phyloP scores from a whole-genome alignment of 805 yeast genomes.

The Saccharomyces paradoxus region DNA sequence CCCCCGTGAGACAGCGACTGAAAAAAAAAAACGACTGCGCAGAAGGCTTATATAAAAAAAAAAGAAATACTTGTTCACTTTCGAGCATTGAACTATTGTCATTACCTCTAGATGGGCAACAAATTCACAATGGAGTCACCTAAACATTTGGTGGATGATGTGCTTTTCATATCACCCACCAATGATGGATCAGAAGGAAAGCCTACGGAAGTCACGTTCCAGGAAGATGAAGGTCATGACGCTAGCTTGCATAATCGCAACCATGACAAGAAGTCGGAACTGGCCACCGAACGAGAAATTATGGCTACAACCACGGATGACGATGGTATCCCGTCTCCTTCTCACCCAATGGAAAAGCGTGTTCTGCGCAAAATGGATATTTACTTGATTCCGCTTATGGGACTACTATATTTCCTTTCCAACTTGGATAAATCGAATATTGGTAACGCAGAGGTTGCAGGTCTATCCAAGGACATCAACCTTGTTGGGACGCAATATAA shows the following conservation, averaged over 20 bases:
- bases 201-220: neutral
- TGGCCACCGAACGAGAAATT: conserved; percentile 12
- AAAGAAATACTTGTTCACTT: neutral
- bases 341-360: conserved; percentile 27
- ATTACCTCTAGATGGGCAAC: neutral
- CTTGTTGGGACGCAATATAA: conserved; percentile 36
- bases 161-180: neutral
- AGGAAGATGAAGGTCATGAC: neutral
- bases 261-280: neutral
- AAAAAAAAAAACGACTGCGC: neutral
- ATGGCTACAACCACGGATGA: conserved; percentile 22
- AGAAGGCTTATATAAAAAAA: neutral
- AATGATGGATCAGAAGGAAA: neutral
- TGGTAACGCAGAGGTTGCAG: conserved; percentile 52
- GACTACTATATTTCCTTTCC: conserved; percentile 38
- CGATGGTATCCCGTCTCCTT: conserved; percentile 20
- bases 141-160: neutral
- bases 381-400: conserved; percentile 37
- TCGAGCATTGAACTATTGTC: neutral
- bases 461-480: conserved; percentile 36
- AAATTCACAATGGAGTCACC: neutral
- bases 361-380: conserved; percentile 38
- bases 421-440: conserved; percentile 49
- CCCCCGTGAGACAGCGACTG: neutral
- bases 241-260: neutral